Evolutionary conservation across 2,329 filamentous ascomycete genomes (phyloP).

Genomic region (Kalmusia sp.): DNA sequence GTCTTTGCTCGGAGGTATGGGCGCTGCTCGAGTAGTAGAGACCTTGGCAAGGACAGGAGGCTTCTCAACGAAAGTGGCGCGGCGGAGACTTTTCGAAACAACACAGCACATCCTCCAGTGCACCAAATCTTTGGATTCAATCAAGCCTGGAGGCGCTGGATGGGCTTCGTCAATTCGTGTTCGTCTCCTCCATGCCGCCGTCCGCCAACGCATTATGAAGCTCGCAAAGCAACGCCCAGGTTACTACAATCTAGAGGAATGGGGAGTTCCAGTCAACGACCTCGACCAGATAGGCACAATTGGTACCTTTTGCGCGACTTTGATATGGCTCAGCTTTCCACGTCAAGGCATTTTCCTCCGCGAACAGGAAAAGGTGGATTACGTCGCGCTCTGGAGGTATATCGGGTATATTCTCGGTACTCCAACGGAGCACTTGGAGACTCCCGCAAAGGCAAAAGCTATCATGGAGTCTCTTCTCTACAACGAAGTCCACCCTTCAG

Average conservation of each 20-base stretch:
- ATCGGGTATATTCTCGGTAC: slow-evolving; percentile 75
- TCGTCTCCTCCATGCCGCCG: slow-evolving; percentile 71
- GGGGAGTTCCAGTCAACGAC: slow-evolving; percentile 76
- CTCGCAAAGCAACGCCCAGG: slow-evolving; percentile 62
- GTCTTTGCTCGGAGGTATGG: slow-evolving; percentile 74
- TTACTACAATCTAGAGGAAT: slow-evolving; percentile 67
- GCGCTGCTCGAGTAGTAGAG: slow-evolving; percentile 74
- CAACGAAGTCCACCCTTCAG: slow-evolving; percentile 70
- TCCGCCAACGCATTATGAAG: slow-evolving; percentile 69
- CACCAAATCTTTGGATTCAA: slow-evolving; percentile 67
- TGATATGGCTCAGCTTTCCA: slow-evolving; percentile 74
- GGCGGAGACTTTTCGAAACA: slow-evolving; percentile 73
- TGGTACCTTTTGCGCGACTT: slow-evolving; percentile 69
- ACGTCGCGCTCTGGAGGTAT: slow-evolving; percentile 78
- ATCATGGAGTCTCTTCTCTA: slow-evolving; percentile 73
- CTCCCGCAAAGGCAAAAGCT: slow-evolving; percentile 61
- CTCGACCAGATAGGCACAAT: slow-evolving; percentile 78
- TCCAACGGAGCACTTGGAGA: slow-evolving; percentile 67
- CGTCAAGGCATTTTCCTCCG: slow-evolving; percentile 74
- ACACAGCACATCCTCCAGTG: slow-evolving; percentile 78
- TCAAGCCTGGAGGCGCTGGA: slow-evolving; percentile 73
- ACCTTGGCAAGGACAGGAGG: slow-evolving; percentile 77
- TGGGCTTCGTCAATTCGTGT: slow-evolving; percentile 71
- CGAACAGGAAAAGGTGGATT: slow-evolving; percentile 69
- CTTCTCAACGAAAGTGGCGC: slow-evolving; percentile 72